A percentile compares a stretch with the other conserved stretches of the same genome.
Evolutionary conservation across 257 asterid species (phyloP).

Genomic region (Catharanthus roseus): DNA sequence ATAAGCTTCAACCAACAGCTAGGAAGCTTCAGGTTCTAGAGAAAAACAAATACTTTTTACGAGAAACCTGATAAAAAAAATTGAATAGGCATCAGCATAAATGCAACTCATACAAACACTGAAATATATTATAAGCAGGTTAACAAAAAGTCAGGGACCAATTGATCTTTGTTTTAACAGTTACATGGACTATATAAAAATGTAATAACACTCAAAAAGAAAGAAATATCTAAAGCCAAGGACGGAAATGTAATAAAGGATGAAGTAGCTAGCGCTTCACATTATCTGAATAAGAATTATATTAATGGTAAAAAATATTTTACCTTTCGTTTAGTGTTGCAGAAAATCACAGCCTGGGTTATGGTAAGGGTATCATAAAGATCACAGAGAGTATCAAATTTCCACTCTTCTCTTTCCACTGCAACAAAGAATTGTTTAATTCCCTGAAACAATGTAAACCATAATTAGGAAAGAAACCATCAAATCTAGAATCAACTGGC

Average conservation of each 20-base stretch:
- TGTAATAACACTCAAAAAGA: background rate
- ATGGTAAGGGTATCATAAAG: constrained; percentile 93
- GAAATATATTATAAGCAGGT: background rate
- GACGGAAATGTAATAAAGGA: background rate
- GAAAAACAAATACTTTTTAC: background rate
- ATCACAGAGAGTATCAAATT: constrained; percentile 88
- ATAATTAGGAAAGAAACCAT: constrained; percentile 6
- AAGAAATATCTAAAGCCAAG: background rate
- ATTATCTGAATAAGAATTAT: background rate
- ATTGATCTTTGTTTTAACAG: background rate
- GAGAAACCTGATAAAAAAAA: background rate
- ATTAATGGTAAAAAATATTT: background rate
- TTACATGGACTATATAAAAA: background rate
- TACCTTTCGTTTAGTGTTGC: constrained; percentile 96
- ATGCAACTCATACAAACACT: background rate
- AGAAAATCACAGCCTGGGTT: constrained; percentile 96
- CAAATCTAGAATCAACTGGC: background rate
- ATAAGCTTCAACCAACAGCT: background rate
- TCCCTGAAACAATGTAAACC: constrained; percentile 47
- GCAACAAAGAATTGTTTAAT: constrained; percentile 98
- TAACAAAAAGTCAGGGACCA: background rate
- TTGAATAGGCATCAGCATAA: background rate
- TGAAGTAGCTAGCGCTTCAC: background rate
- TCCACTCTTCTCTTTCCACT: constrained; percentile 96
- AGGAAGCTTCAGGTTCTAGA: background rate